These are phyloP conservation scores for Naganishia friedmannii DNA, from an alignment of 768 basidiomycete species.

Conservation along the genomic window DNA sequence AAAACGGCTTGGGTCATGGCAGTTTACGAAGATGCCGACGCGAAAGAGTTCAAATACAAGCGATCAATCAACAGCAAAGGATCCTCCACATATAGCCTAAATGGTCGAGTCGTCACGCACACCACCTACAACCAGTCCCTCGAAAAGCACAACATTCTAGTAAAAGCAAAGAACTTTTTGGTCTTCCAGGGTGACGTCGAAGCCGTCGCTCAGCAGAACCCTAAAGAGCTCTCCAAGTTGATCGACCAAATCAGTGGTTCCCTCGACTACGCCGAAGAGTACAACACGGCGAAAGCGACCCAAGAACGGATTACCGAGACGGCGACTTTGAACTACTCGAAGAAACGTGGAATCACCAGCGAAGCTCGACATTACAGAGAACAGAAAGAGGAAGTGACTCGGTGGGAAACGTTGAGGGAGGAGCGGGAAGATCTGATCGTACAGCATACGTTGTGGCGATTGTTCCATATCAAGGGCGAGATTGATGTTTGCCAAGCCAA, in stretches of 20 bases:
- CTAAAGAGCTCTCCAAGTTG: slow-evolving; percentile 80
- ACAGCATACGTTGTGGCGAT: slow-evolving; percentile 75
- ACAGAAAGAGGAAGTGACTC: slow-evolving; percentile 87
- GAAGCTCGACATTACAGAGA: slow-evolving; percentile 98
- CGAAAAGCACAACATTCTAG: slow-evolving; percentile 84
- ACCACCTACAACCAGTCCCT: slow-evolving; percentile 84
- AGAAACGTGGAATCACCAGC: slow-evolving; percentile 84
- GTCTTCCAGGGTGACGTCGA: slow-evolving; percentile 99
- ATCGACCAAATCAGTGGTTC: slow-evolving; percentile 96
- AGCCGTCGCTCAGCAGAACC: slow-evolving; percentile 89
- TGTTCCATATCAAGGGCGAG: slow-evolving; percentile 82
- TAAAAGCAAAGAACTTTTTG: slow-evolving; percentile 98
- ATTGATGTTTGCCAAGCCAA: slow-evolving; percentile 68
- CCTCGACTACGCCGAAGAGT: slow-evolving; percentile 79
- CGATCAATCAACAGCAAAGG: slow-evolving; percentile 89
- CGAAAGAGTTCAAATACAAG: slow-evolving; percentile 85
- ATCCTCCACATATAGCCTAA: slow-evolving; percentile 84
- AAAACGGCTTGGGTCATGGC: slow-evolving; percentile 95
- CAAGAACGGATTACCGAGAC: slow-evolving; percentile 90
- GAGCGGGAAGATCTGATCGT: slow-evolving; percentile 80
- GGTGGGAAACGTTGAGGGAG: slow-evolving; percentile 73
- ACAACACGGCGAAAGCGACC: slow-evolving; percentile 80
- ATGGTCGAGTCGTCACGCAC: slow-evolving; percentile 76
- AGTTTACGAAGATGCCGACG: slow-evolving; percentile 71
- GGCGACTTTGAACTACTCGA: slow-evolving; percentile 90